Evolutionary conservation across 306 rosid genomes (phyloP).

Genomic region (Mimosa pudica): DNA sequence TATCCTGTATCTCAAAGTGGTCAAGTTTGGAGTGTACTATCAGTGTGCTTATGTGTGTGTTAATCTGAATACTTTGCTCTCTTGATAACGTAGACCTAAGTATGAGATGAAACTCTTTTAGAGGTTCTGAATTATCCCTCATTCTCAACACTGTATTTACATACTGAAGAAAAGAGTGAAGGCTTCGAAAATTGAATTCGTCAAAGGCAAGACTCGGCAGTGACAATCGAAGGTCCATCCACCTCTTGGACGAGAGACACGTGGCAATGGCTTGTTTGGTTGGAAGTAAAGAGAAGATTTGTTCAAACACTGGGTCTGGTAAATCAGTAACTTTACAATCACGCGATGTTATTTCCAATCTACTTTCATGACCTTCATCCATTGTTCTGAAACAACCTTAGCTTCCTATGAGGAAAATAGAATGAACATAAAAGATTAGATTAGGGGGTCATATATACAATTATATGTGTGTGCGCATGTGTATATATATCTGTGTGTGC

Average conservation of each 20-base stretch:
- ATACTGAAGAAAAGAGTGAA: not conserved
- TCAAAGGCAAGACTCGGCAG: not conserved
- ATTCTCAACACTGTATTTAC: not conserved
- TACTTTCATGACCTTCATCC: too few relatives aligned
- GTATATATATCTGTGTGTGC: too few relatives aligned
- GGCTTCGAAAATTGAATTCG: not conserved
- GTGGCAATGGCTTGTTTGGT: not conserved
- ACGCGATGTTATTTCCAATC: too few relatives aligned
- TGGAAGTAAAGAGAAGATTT: constrained; percentile 20
- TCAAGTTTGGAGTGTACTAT: not conserved
- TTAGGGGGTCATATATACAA: too few relatives aligned
- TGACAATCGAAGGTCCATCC: constrained; percentile 10
- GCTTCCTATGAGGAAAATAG: too few relatives aligned
- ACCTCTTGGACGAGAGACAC: too few relatives aligned
- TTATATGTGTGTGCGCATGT: too few relatives aligned
- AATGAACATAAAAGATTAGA: too few relatives aligned
- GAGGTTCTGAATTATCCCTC: not conserved
- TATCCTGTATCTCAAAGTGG: not conserved
- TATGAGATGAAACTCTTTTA: not conserved
- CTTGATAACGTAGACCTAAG: too few relatives aligned
- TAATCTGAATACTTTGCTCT: not conserved
- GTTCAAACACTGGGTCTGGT: not conserved
- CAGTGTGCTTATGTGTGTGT: not conserved
- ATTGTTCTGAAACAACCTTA: too few relatives aligned
- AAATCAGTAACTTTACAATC: too few relatives aligned